Base-by-base conservation (phyloP, 169 alveolate species). In the Plasmodium adleri region DNA sequence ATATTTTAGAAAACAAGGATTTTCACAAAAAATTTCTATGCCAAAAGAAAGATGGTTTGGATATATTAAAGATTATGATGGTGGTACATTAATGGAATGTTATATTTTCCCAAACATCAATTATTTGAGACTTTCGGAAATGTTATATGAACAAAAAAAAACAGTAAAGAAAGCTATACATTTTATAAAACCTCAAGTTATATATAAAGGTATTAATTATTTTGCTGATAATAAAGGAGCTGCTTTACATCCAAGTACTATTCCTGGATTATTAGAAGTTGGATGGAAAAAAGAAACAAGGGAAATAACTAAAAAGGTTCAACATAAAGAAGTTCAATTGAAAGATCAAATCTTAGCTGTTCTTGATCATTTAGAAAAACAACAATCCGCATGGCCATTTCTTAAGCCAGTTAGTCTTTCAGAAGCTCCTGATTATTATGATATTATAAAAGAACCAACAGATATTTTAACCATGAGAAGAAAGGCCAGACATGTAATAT, bases 21-120 rank as follows among this genome's bases (percentile, higher is more conserved):
- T 99, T 92, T 96, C 98, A 24, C 96, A 97, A 76, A 97, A 96
- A 32, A 97, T 97, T 22, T 95, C 98, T 60, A 97, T 99, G 99
- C 99, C 99, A 13, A 93, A 95, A 66, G 98, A 97, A 54, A 94
- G 98, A 59, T 98, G 99, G 99, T 95, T 97, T 74, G 99, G 99
- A 26, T 99, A 96, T 94, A 98, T 99, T 58, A 99, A 99, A 91
- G 99, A 99, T 89, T 99, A 99, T 94, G 99, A 98, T 88, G 99
- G 99, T 39, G 99, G 99, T n/a, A 99, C 99, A n/a, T 92, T 98
- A 63, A 99, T 99, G 99, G 99, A 98, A 64, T 98, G 99, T 93
- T 96, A 96, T 68, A 95, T 98, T 2, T 96, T 97, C 64, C 97
- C 97, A 22, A 96, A 95, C 54, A 97, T 99, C 60, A 98, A 98